Evolutionary conservation across 1,139 yeast genomes (phyloP).

Genomic region (Yamadazyma atlantica): DNA sequence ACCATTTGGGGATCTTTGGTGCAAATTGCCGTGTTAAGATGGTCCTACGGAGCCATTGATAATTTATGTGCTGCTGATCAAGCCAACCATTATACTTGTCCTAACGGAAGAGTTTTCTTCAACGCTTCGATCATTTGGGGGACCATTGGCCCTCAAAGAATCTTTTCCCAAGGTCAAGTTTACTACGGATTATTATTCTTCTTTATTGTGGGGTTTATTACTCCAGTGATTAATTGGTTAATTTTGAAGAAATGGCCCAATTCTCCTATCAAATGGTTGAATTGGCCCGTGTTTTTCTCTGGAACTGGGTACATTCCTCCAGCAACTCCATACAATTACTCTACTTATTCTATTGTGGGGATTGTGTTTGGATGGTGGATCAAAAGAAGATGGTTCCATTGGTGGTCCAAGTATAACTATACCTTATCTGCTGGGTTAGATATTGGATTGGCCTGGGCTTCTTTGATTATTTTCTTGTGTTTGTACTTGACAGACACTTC

Average conservation of each 20-base stretch:
- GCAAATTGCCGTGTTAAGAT: constrained; percentile 45
- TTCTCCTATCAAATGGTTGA: constrained; percentile 38
- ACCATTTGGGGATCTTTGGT: constrained; percentile 47
- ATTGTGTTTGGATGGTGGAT: constrained; percentile 29
- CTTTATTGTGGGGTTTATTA: constrained; percentile 39
- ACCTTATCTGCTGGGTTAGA: constrained; percentile 45
- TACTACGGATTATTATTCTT: constrained; percentile 42
- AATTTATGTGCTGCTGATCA: constrained; percentile 50
- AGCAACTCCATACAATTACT: constrained; percentile 45
- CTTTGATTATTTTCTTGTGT: constrained; percentile 26
- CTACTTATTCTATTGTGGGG: constrained; percentile 39
- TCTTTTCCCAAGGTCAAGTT: constrained; percentile 38
- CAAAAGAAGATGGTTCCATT: constrained; percentile 40
- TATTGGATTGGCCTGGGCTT: constrained; percentile 43
- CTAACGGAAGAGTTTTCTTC: constrained; percentile 44
- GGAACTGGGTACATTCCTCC: constrained; percentile 51
- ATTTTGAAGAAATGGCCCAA: constrained; percentile 19
- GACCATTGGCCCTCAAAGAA: constrained; percentile 43
- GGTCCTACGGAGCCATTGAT: constrained; percentile 44
- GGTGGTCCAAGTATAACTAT: constrained; percentile 47
- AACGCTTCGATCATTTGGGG: constrained; percentile 51
- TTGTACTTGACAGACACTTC: constrained; percentile 2
- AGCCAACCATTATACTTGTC: constrained; percentile 40
- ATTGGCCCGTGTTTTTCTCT: constrained; percentile 50
- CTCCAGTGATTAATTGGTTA: constrained; percentile 45